These are phyloP conservation scores for Neobulgaria alba DNA, from an alignment of 2,329 filamentous ascomycete species.

Conservation along the genomic window DNA sequence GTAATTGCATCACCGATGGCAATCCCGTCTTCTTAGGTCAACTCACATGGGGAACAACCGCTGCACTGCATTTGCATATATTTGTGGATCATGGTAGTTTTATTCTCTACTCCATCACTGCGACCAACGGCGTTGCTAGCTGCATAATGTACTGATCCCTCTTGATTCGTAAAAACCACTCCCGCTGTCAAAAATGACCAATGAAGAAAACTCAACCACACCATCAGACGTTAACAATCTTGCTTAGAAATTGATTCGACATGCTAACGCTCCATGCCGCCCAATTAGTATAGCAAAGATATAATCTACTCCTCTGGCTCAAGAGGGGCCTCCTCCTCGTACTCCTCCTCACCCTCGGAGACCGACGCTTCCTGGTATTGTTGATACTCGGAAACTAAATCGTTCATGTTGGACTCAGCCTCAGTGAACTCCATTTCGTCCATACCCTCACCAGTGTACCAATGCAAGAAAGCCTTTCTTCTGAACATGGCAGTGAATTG, in stretches of 20 bases:
- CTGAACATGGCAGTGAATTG: conserved; percentile 99
- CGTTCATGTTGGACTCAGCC: conserved; percentile 99
- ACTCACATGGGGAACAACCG: conserved; percentile 1
- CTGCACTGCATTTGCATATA: conserved; percentile 9
- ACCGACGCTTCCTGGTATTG: conserved; percentile 99
- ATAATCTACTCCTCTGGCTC: conserved; percentile 53
- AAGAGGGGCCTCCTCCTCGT: conserved; percentile 68
- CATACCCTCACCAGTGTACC: conserved; percentile 99
- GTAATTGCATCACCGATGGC: too few relatives aligned
- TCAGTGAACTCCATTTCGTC: conserved; percentile 99
- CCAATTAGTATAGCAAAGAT: conserved; percentile 15
- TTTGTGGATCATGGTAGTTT: conserved; percentile 16
- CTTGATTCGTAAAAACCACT: conserved; percentile 16
- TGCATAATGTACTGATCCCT: conserved; percentile 15
- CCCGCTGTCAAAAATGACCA: conserved; percentile 23
- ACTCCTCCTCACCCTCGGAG: conserved; percentile 93
- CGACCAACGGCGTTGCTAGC: conserved; percentile 15
- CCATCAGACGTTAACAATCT: conserved; percentile 20
- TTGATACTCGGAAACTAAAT: conserved; percentile 98
- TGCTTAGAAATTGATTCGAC: conserved; percentile 18
- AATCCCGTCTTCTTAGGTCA: too few relatives aligned
- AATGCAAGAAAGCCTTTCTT: conserved; percentile 99
- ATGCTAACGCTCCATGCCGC: conserved; percentile 17
- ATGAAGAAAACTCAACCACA: conserved; percentile 16
- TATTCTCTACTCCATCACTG: conserved; percentile 23